phyloP scores from a whole-genome alignment of 495 filamentous ascomycete species.

The Neurospora pannonica region DNA sequence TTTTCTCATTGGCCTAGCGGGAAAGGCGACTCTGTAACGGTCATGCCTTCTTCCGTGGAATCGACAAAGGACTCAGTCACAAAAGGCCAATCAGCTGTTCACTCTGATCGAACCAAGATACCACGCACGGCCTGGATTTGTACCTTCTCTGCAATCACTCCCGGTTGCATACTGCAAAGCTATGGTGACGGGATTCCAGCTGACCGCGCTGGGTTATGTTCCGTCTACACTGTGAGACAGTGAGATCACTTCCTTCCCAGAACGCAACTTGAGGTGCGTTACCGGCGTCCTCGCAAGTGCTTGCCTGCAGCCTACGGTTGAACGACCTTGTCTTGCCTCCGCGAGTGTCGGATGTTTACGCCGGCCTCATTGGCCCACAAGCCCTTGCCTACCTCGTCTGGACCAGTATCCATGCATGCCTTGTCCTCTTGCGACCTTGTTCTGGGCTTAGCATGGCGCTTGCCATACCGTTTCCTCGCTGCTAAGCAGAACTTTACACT shows the following conservation, averaged over 20 bases:
- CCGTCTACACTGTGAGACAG: conserved; percentile 11
- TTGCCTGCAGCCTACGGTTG: conserved; percentile 12
- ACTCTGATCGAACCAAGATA: conserved; percentile 34
- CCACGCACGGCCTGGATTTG: conserved; percentile 21
- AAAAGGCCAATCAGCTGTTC: conserved; percentile 30
- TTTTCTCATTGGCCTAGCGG: conserved; percentile 29
- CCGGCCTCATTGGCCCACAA: conserved; percentile 19
- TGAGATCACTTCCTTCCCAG: conserved; percentile 9
- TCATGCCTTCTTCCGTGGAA: conserved; percentile 40
- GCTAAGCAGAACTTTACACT: neutral
- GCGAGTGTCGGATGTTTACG: conserved; percentile 24
- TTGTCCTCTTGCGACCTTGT: conserved; percentile 16
- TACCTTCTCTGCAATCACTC: conserved; percentile 9
- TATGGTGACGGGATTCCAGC: conserved; percentile 3
- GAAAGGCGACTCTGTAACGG: conserved; percentile 33
- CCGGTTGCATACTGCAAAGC: conserved; percentile 11
- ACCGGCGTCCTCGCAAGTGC: conserved; percentile 1
- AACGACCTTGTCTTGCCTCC: conserved; percentile 21
- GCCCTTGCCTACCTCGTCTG: conserved; percentile 16
- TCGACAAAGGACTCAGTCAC: conserved; percentile 33
- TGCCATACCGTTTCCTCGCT: conserved; percentile 14
- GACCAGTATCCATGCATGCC: conserved; percentile 19
- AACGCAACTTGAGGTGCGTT: conserved; percentile 3
- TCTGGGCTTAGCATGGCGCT: conserved; percentile 13
- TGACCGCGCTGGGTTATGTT: conserved; percentile 8